Evolutionary conservation across 2,329 filamentous ascomycete genomes (phyloP).

Genomic region (Fusarium coicis): DNA sequence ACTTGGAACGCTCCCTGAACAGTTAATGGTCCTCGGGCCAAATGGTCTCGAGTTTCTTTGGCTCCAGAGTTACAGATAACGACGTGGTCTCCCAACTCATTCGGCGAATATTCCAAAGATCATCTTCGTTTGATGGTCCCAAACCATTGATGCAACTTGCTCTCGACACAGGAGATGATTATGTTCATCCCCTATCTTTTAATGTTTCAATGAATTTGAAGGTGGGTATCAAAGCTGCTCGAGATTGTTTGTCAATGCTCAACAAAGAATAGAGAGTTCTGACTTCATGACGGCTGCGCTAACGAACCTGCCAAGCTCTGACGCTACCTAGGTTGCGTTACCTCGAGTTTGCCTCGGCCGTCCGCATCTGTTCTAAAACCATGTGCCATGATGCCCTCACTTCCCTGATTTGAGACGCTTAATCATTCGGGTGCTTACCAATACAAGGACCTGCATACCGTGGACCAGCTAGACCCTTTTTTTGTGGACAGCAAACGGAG

Average conservation of each 20-base stretch:
- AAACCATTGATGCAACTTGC: neutral
- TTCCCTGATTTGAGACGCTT: constrained; percentile 1
- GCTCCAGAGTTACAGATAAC: neutral
- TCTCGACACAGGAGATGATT: neutral
- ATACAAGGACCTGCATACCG: constrained; percentile 5
- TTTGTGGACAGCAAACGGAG: constrained; percentile 11
- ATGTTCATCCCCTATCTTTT: neutral
- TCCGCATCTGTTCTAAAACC: neutral
- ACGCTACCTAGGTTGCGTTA: neutral
- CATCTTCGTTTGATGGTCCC: neutral
- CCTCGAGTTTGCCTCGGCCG: neutral
- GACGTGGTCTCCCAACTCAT: neutral
- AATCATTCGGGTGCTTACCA: constrained; percentile 19
- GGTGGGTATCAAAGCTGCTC: neutral
- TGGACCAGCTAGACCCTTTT: constrained; percentile 13
- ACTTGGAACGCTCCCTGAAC: neutral
- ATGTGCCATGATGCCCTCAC: constrained; percentile 23
- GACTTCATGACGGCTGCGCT: neutral
- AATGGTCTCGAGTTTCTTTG: neutral
- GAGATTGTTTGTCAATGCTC: neutral
- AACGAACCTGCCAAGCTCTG: neutral
- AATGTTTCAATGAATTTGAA: neutral
- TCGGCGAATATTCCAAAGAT: neutral
- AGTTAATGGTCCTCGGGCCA: neutral
- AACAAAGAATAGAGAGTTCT: constrained; percentile 6